Percentiles rank a stretch among this genome's conserved stretches.
Conservation (phyloP, 1,139 yeast species). For the Yamadazyma songkhlaensis region DNA sequence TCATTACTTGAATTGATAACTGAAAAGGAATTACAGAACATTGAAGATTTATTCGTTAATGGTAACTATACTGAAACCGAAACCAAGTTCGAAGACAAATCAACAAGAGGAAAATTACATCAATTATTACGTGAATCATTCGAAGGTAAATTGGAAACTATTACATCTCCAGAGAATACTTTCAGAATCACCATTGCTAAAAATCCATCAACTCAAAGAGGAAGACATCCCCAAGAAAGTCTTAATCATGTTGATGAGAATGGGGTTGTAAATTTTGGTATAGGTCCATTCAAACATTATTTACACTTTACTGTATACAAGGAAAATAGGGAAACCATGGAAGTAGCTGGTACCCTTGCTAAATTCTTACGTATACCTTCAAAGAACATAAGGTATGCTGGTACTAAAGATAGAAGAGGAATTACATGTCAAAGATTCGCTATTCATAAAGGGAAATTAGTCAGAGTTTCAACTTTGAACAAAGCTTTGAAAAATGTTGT, state of each 20-base stretch:
- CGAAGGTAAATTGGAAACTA: conserved; percentile 71
- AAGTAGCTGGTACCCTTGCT: conserved; percentile 73
- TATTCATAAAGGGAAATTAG: conserved; percentile 69
- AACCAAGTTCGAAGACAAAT: conserved; percentile 62
- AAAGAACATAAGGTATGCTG: conserved; percentile 75
- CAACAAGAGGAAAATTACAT: conserved; percentile 72
- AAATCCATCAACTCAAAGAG: conserved; percentile 27
- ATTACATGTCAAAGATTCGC: conserved; percentile 87
- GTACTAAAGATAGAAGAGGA: conserved; percentile 96
- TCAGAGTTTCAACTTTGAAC: conserved; percentile 74
- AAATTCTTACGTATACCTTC: conserved; percentile 72
- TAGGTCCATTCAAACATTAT: conserved; percentile 67
- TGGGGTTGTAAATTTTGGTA: conserved; percentile 50
- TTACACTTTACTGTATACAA: conserved; percentile 82
- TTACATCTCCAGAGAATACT: conserved; percentile 67
- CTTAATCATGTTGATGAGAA: conserved; percentile 50
- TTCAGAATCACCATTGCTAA: conserved; percentile 56
- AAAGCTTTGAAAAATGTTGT: conserved; percentile 69
- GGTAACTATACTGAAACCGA: conserved; percentile 62
- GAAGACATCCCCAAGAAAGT: conserved; percentile 36
- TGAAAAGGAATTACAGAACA: conserved; percentile 52
- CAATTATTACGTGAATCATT: conserved; percentile 73
- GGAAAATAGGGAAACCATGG: conserved; percentile 98
- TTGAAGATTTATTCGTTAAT: conserved; percentile 53
- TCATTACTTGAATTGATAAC: conserved; percentile 57